Conservation (phyloP, 192 early-diverging fungal genomes). For the Coemansia sp. region DNA sequence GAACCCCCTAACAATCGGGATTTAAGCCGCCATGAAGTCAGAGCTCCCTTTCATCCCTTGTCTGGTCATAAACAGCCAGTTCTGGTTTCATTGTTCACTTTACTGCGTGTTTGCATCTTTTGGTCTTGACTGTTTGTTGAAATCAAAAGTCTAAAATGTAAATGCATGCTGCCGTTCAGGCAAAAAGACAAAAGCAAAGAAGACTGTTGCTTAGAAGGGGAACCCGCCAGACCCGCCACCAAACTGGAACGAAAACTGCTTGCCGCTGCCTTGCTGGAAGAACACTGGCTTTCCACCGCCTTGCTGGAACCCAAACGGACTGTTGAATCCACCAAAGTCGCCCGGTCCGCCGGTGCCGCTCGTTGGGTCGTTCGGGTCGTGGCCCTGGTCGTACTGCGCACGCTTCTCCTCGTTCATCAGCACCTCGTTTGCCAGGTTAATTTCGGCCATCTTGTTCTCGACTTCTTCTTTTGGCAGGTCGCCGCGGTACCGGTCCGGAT, state of each 20-base stretch:
- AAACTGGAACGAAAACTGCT: constrained; percentile 53
- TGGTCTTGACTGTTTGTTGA: too few species aligned
- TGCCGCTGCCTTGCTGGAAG: constrained; percentile 57
- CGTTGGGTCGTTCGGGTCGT: constrained; percentile 75
- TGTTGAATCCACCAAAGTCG: constrained; percentile 40
- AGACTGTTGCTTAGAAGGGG: constrained; percentile 32
- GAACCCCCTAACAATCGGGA: too few species aligned
- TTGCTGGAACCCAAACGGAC: constrained; percentile 56
- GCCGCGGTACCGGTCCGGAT: constrained; percentile 77
- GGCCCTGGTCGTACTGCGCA: constrained; percentile 70
- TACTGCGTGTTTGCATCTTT: too few species aligned
- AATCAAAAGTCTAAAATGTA: too few species aligned
- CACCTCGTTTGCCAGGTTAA: constrained; percentile 93
- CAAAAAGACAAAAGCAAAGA: neutral
- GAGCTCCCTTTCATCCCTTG: too few species aligned
- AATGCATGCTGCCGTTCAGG: neutral
- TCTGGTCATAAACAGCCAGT: too few species aligned
- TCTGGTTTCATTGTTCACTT: too few species aligned
- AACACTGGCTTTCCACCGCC: constrained; percentile 59
- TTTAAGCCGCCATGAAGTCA: too few species aligned
- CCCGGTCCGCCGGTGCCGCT: constrained; percentile 47
- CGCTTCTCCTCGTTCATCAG: constrained; percentile 67
- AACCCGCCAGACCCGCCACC: constrained; percentile 49
- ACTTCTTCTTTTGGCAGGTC: constrained; percentile 76
- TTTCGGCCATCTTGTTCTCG: constrained; percentile 84